Percentiles rank a stretch among this genome's conserved stretches.
Evolutionary conservation across 2,329 filamentous ascomycete genomes (phyloP).

Genomic region (Arthrobotrys sinensis): DNA sequence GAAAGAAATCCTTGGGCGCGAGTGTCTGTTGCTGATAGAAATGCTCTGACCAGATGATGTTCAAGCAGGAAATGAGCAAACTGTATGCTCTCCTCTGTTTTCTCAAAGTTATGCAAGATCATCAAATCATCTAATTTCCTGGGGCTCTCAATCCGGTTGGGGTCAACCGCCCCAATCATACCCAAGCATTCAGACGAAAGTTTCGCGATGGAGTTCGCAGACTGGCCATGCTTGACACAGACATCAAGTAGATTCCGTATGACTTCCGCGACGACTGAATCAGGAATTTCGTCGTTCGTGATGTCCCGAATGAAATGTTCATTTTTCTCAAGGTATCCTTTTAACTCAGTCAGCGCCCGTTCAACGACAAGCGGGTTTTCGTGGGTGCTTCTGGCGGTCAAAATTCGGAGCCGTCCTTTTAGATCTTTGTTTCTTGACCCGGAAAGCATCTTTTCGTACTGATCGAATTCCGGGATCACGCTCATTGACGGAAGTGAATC

Average conservation of each 20-base stretch:
- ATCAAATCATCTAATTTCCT: constrained; percentile 86
- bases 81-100: constrained; percentile 82
- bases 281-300: constrained; percentile 85
- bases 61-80: constrained; percentile 90
- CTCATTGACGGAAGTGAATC: constrained; percentile 83
- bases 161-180: constrained; percentile 89
- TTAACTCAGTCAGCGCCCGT: constrained; percentile 83
- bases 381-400: constrained; percentile 81
- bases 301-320: constrained; percentile 85
- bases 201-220: constrained; percentile 74
- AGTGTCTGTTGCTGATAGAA: constrained; percentile 89
- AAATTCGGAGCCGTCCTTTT: constrained; percentile 78
- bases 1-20: constrained; percentile 91
- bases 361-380: constrained; percentile 89
- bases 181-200: constrained; percentile 88
- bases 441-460: constrained; percentile 77
- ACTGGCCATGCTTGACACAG: constrained; percentile 78
- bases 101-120: constrained; percentile 87
- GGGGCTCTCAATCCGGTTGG: constrained; percentile 86
- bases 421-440: constrained; percentile 78
- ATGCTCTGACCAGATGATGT: constrained; percentile 89
- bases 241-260: constrained; percentile 87
- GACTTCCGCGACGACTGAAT: constrained; percentile 79
- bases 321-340: constrained; percentile 79
- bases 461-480: constrained; percentile 78